Evolutionary conservation across 805 yeast genomes (phyloP).

Genomic region (Candida nitratophila): DNA sequence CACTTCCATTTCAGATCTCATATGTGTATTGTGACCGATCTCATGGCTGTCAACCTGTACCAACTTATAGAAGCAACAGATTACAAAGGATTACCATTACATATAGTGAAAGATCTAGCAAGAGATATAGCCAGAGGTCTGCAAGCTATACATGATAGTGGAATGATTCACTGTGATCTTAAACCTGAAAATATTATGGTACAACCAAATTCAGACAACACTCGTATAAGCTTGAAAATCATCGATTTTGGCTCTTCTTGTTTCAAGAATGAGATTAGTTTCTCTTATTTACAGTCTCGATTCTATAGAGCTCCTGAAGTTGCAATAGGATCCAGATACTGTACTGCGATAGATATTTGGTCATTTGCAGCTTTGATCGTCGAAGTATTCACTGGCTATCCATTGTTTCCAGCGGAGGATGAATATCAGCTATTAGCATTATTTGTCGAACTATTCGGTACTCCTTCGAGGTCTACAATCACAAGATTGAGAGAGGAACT

Average conservation of each 20-base stretch:
- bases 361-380: slow-evolving; percentile 90
- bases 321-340: slow-evolving; percentile 56
- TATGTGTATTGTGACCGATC: slow-evolving; percentile 73
- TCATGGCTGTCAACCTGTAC: slow-evolving; percentile 59
- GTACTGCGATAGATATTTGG: slow-evolving; percentile 69
- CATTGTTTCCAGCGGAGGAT: slow-evolving; percentile 39
- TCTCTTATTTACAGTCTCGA: slow-evolving; percentile 53
- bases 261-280: slow-evolving; percentile 32
- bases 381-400: slow-evolving; percentile 63
- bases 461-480: slow-evolving; percentile 36
- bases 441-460: slow-evolving; percentile 38
- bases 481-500: slow-evolving; percentile 32
- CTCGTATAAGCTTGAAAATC: slow-evolving; percentile 39
- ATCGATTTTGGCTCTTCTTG: slow-evolving; percentile 80
- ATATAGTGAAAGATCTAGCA: slow-evolving; percentile 37
- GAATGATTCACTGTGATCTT: slow-evolving; percentile 75
- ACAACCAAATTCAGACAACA: slow-evolving; percentile 29
- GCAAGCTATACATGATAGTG: slow-evolving; percentile 45
- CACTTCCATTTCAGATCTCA: slow-evolving; percentile 79
- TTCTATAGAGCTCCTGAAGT: slow-evolving; percentile 80
- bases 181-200: slow-evolving; percentile 79
- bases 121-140: slow-evolving; percentile 54
- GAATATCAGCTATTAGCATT: slow-evolving; percentile 41
- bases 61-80: slow-evolving; percentile 46
- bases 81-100: slow-evolving; percentile 41